Evolutionary conservation across 306 rosid species (phyloP), one percentile per base, ranked within the genome.

Genomic region (Rosa chinensis): DNA sequence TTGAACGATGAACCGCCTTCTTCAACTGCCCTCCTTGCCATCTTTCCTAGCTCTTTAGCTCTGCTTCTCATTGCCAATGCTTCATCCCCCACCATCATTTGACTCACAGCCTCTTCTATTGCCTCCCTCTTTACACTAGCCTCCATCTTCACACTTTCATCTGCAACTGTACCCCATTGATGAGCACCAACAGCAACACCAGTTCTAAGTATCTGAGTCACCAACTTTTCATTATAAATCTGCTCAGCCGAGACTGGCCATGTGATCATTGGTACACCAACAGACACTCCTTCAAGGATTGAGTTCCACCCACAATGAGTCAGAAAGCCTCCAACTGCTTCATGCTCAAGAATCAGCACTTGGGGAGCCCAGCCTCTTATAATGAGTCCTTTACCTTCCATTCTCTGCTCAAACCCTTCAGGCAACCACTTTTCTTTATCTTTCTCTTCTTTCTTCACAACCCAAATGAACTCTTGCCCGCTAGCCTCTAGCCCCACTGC

Each of bases 301-400:
- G 84, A 86, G 40, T 86, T 86, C 87, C 89, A 86, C 17, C 89
- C 89, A 73, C 87, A 81, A 69, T 87, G 82, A 59, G 79, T 87
- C 77, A 84, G 76, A 75, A 84, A 87, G 8, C 73, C 86, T 13
- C 89, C 87, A 1, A 78, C 66, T 4, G 87, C 81, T 78, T 55
- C 44, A 21, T 86, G 86, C 35, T 78, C 78, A 32, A 86, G 80
- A 58, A 86, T 86, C 47, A 20, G 37, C 52, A 81, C 8, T 28
- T 86, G 87, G 4, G 87, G 89, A 11, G 85, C 85, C 89, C 85
- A 85, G 1, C 83, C 80, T 71, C 83, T 81, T 17, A 81, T 4
- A 13, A 85, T 64, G 4, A 81, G 13, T 8, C 88, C 88, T 37
- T 7, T 71, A 18, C 78, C 82, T 18, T 58, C 62, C 11, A 78